Evolutionary conservation across 208 protist genomes (phyloP).

Genomic region (Trypanosoma vivax): DNA sequence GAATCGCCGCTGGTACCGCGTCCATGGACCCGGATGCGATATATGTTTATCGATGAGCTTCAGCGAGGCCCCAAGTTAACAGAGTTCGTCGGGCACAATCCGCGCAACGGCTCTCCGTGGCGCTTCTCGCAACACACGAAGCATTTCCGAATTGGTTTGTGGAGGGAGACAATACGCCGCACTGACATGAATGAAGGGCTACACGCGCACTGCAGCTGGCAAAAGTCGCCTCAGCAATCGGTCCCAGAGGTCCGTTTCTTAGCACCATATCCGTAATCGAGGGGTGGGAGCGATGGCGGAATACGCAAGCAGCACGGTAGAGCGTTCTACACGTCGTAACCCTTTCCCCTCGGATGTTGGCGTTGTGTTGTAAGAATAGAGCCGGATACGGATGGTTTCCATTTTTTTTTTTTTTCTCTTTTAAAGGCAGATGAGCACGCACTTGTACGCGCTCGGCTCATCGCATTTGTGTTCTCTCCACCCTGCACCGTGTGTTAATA

Average conservation of each 20-base stretch:
- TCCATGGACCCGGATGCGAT: conserved; percentile 80
- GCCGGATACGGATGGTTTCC: no score
- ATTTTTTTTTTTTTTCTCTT: conserved; percentile 5
- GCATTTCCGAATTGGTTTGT: conserved; percentile 83
- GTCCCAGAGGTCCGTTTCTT: conserved; percentile 83
- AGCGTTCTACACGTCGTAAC: no score
- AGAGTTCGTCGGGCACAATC: conserved; percentile 88
- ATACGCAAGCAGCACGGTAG: no score
- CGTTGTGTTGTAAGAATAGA: no score
- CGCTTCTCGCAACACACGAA: conserved; percentile 85
- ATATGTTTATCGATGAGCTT: conserved; percentile 89
- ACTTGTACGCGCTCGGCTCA: no score
- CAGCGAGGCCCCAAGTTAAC: conserved; percentile 79
- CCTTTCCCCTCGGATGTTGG: background rate
- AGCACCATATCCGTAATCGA: conserved; percentile 55
- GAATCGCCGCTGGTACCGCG: conserved; percentile 80
- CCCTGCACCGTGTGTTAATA: no score
- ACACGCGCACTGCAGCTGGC: conserved; percentile 83
- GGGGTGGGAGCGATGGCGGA: background rate
- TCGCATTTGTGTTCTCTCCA: no score
- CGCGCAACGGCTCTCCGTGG: conserved; percentile 74
- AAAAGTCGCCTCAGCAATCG: conserved; percentile 84
- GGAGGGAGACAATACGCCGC: conserved; percentile 77
- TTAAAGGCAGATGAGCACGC: no score
- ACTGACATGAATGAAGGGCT: conserved; percentile 88